phyloP scores from a whole-genome alignment of 352 stramenopile genomes.

The Peronospora destructor region DNA sequence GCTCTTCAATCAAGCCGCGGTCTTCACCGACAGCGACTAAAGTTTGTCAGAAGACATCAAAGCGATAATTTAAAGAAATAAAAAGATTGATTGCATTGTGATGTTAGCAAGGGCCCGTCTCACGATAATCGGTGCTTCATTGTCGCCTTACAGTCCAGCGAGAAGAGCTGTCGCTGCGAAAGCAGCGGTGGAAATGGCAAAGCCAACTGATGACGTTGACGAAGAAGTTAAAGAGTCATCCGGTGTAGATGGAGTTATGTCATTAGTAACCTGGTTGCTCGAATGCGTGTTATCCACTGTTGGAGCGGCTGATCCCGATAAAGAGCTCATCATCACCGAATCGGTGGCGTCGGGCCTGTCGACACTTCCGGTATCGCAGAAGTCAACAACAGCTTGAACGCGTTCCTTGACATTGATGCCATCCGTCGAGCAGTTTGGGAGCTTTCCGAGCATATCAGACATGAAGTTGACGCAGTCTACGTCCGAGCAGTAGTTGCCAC shows the following conservation, averaged over 20 bases:
- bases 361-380: slow-evolving; percentile 13
- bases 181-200: background rate
- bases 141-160: background rate
- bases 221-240: background rate
- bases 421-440: slow-evolving; percentile 23
- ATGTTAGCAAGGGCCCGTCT: background rate
- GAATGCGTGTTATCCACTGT: background rate
- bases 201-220: background rate
- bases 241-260: background rate
- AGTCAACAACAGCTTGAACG: slow-evolving; percentile 12
- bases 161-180: background rate
- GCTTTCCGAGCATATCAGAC: slow-evolving; percentile 6
- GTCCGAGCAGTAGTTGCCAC: slow-evolving; percentile 11
- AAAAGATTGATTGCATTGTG: background rate
- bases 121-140: background rate
- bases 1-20: too few species aligned
- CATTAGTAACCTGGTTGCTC: background rate
- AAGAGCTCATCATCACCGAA: background rate
- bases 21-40: too few species aligned
- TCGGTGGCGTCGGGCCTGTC: slow-evolving; percentile 9
- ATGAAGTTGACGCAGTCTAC: slow-evolving; percentile 17
- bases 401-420: slow-evolving; percentile 21
- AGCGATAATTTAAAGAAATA: background rate
- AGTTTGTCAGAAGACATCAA: too few species aligned
- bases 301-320: background rate